A percentile compares a stretch with the other conserved stretches of the same genome.
Conservation (phyloP, 225 moss, liverwort and hornwort species). For the Climacium dendroides region DNA sequence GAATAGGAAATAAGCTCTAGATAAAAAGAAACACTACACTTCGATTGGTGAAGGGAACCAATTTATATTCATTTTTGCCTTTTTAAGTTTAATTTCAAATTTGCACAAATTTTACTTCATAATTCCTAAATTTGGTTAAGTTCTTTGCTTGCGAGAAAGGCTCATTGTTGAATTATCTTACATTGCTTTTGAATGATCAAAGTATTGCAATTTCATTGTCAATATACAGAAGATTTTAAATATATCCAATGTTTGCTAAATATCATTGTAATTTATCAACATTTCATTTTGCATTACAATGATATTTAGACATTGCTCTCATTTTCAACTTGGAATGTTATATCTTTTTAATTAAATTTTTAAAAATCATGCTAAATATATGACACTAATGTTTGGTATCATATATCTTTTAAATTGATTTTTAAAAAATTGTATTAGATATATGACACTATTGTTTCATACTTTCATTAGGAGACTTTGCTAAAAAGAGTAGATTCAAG, state of each 20-base stretch:
- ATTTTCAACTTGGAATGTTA: too few relatives aligned
- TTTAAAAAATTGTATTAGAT: background rate
- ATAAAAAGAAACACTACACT: background rate
- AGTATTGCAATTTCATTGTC: background rate
- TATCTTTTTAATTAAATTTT: too few relatives aligned
- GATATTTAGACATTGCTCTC: too few relatives aligned
- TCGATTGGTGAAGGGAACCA: background rate
- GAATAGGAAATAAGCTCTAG: background rate
- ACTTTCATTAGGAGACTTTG: background rate
- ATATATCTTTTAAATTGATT: too few relatives aligned
- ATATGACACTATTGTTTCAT: background rate
- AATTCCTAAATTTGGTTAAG: rapidly evolving
- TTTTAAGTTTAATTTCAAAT: background rate
- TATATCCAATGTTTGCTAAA: background rate
- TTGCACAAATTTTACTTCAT: background rate
- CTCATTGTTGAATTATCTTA: background rate
- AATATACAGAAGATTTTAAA: background rate
- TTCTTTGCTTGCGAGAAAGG: background rate
- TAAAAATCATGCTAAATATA: too few relatives aligned
- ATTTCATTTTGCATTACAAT: too few relatives aligned
- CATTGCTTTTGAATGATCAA: background rate
- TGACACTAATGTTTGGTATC: too few relatives aligned
- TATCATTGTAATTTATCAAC: background rate
- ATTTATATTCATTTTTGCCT: background rate
- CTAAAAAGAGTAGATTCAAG: background rate